These are phyloP conservation scores for Camelina neglecta DNA, from an alignment of 345 rosid genomes.

Conservation along the genomic window DNA sequence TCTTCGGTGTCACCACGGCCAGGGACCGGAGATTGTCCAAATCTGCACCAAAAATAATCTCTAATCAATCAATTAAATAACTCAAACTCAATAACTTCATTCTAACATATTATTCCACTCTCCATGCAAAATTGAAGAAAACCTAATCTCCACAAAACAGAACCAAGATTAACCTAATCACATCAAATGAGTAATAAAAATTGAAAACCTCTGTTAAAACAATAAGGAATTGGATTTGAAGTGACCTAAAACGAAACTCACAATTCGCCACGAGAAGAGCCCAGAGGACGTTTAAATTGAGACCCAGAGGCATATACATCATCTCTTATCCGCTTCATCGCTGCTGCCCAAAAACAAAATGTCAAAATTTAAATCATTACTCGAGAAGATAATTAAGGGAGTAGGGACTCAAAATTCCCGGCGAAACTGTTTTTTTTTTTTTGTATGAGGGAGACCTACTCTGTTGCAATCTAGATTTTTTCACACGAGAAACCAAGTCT, in stretches of 20 bases:
- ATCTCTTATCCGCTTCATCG: conserved; percentile 82
- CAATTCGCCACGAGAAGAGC: conserved; percentile 72
- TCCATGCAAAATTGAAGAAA: conserved; percentile 23
- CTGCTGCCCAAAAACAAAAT: conserved; percentile 33
- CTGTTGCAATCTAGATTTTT: conserved; percentile 16
- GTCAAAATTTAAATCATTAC: neutral
- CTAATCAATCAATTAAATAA: conserved; percentile 11
- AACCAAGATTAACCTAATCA: neutral
- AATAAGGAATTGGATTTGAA: conserved; percentile 1
- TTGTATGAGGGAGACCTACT: conserved; percentile 28
- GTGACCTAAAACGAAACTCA: conserved; percentile 45
- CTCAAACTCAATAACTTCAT: conserved; percentile 5
- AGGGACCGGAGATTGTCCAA: conserved; percentile 55
- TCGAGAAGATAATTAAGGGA: neutral
- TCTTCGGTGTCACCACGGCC: conserved; percentile 42
- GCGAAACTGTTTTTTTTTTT: neutral
- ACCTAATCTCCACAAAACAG: neutral
- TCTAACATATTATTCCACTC: neutral
- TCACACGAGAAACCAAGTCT: conserved; percentile 15
- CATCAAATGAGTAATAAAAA: neutral
- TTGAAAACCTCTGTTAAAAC: neutral
- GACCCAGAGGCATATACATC: conserved; percentile 61
- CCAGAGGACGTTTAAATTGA: conserved; percentile 74
- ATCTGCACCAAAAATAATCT: conserved; percentile 33
- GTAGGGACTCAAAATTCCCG: neutral